A percentile compares a stretch with the other conserved stretches of the same genome.
Conservation (phyloP, 2,329 filamentous ascomycete genomes). For the Colletotrichum tofieldiae region DNA sequence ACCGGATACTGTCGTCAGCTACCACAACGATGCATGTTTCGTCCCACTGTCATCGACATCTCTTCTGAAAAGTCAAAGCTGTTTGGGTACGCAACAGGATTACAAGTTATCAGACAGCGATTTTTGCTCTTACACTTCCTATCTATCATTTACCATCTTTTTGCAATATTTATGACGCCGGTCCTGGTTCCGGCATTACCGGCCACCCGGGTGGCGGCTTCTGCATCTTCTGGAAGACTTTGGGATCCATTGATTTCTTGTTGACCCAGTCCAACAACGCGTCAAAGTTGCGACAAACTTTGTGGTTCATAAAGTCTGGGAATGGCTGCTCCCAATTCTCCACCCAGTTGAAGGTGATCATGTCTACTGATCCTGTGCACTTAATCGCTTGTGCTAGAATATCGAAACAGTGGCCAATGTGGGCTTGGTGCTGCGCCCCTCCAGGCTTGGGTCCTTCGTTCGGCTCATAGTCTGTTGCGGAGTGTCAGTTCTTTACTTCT, state of each 20-base stretch:
- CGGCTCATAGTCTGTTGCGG: background rate
- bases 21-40: no score
- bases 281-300: slow-evolving; percentile 52
- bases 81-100: no score
- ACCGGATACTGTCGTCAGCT: no score
- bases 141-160: slow-evolving; percentile 39
- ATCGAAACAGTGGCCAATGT: slow-evolving; percentile 51
- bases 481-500: background rate
- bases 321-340: slow-evolving; percentile 50
- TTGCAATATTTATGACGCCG: background rate
- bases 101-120: no score
- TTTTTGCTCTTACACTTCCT: no score
- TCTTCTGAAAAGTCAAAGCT: no score
- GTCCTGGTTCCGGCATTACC: slow-evolving; percentile 18
- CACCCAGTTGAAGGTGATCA: slow-evolving; percentile 53
- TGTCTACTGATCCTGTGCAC: slow-evolving; percentile 49
- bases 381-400: slow-evolving; percentile 50
- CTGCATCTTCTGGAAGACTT: slow-evolving; percentile 24
- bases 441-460: slow-evolving; percentile 23
- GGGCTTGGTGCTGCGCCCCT: slow-evolving; percentile 43
- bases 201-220: slow-evolving; percentile 22
- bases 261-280: slow-evolving; percentile 41
- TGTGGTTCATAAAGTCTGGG: slow-evolving; percentile 50
- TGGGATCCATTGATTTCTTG: slow-evolving; percentile 30
- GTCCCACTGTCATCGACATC: no score